Base-by-base conservation (phyloP, 2,329 filamentous ascomycete genomes). In the Sporothrix pallida region DNA sequence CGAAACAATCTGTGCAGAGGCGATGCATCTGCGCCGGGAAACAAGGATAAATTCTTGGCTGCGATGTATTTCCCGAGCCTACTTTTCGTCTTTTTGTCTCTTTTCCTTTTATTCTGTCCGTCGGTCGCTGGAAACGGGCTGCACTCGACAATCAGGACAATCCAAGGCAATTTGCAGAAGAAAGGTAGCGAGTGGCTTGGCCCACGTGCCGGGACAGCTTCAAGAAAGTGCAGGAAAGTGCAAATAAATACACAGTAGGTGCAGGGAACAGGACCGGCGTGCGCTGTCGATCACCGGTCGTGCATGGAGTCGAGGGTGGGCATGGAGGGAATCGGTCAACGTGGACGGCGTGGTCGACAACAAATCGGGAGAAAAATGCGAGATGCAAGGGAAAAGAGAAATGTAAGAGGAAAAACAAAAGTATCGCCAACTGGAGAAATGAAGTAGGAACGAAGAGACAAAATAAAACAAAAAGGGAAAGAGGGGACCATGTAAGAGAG, bases 121-220 rank as follows among this genome's bases (percentile, higher is more conserved):
- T 68, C 65, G 62, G 62, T 67, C 62, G n/a, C 62, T 67, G 12
- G 62, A 67, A 65, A 15, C 10, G 62, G 58, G 31, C 58, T 44
- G 15, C 3, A 10, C 6, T 44, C 48, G 23, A 9, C 48, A 65
- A 65, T 65, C n/a, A 44, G 44, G 23, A 9, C 48, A 65, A 54
- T 54, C 37, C 12, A 56, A 9, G 17, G 5, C 23, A 42, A 17
- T 26, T 9, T 23, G 50, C 26, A 10, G 15, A 3, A 37, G 2
- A 54, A 70, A 54, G 48, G 7, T 31, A 54, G 67, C 48, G 68
- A 58, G 68, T 58, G 52, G 68, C 68, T 58, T 58, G 68, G 67
- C 68, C 68, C 68, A 70, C 68, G 68, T 70, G 68, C 68, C 10
- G 17, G 37, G n/a, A 44, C 3, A n/a, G 5, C 56, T 50, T 50